These are phyloP conservation scores for Blastomyces silverae DNA, from an alignment of 2,329 filamentous ascomycete species.

Conservation along the genomic window DNA sequence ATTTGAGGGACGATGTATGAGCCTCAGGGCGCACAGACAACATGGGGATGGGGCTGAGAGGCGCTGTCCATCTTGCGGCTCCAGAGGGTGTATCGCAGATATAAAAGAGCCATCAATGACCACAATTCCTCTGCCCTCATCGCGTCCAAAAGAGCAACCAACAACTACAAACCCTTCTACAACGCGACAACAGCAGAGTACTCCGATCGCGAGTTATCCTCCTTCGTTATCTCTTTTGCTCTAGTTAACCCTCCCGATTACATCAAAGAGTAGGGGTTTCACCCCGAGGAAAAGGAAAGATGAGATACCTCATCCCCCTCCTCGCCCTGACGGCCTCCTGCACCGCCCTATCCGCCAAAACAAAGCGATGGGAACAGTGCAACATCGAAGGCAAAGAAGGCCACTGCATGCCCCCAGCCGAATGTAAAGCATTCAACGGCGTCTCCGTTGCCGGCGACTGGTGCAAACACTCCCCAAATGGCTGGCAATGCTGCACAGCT, in stretches of 20 bases:
- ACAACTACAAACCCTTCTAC: too few species aligned
- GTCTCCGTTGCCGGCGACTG: slow-evolving; percentile 4
- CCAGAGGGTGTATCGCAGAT: background rate
- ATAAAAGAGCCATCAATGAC: background rate
- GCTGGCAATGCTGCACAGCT: slow-evolving; percentile 10
- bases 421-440: slow-evolving; percentile 6
- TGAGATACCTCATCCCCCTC: slow-evolving; percentile 9
- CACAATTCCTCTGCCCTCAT: background rate
- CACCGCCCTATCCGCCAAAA: slow-evolving; percentile 8
- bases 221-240: background rate
- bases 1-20: slow-evolving; percentile 1
- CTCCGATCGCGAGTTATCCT: background rate
- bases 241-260: too few species aligned
- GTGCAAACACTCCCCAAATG: slow-evolving; percentile 4
- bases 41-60: background rate
- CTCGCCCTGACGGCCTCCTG: slow-evolving; percentile 4
- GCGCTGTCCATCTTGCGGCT: background rate
- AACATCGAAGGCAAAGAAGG: background rate
- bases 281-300: background rate
- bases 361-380: slow-evolving; percentile 6
- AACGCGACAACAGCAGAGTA: background rate
- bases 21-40: background rate
- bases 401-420: background rate
- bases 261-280: background rate
- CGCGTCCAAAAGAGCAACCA: background rate